Percentiles rank a stretch among this genome's conserved stretches.
These are phyloP conservation scores for Gonapodya prolifera DNA, from an alignment of 192 early-diverging fungal genomes.

Conservation along the genomic window DNA sequence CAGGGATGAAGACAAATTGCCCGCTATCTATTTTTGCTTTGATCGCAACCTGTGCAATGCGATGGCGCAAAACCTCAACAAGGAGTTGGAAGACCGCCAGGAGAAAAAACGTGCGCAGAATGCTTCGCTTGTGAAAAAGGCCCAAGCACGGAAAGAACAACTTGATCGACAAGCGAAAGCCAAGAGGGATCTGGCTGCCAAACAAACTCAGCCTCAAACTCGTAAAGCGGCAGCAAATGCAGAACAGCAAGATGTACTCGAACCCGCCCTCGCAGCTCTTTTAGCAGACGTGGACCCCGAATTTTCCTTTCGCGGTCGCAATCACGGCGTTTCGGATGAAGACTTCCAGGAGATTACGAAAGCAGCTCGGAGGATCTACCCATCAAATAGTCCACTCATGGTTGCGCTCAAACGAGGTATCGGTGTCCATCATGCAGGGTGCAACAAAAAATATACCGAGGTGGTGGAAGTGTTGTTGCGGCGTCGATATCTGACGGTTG, in stretches of 20 bases:
- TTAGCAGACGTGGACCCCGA: neutral
- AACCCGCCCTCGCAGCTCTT: neutral
- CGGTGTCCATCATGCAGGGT: constrained; percentile 28
- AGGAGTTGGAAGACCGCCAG: constrained; percentile 11
- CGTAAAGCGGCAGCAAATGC: too few relatives aligned
- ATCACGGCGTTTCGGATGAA: neutral
- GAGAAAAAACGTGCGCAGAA: constrained; percentile 14
- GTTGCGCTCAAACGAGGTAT: constrained; percentile 24
- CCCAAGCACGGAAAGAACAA: constrained; percentile 3
- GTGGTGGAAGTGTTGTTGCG: constrained; percentile 27
- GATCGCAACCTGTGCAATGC: constrained; percentile 16
- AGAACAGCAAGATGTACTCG: neutral
- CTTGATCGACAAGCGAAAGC: neutral
- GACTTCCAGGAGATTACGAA: constrained; percentile 14
- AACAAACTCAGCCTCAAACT: neutral
- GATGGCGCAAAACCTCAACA: constrained; percentile 10
- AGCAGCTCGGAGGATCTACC: neutral
- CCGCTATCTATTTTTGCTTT: constrained; percentile 30
- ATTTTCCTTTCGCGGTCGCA: neutral
- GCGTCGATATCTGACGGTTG: constrained; percentile 14
- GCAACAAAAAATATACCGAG: constrained; percentile 15
- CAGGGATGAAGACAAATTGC: constrained; percentile 20
- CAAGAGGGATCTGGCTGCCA: neutral
- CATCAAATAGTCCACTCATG: neutral
- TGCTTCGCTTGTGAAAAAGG: constrained; percentile 14